phyloP scores from a whole-genome alignment of 768 basidiomycete species.

The Mycena venus region DNA sequence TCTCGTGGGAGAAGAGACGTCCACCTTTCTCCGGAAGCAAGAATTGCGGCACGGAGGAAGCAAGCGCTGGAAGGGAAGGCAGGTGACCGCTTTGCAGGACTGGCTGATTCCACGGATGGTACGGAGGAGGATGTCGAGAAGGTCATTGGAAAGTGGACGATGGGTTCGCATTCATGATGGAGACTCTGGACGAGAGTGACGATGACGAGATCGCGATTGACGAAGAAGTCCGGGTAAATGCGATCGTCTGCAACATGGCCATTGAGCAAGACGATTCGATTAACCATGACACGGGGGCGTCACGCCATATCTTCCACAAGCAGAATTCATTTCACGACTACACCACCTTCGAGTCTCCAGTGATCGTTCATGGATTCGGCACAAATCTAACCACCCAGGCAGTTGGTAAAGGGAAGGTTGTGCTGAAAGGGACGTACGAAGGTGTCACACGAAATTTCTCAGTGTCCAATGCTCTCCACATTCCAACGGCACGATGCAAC shows the following conservation, averaged over 20 bases:
- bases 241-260: neutral
- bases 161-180: neutral
- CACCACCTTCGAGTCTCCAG: neutral
- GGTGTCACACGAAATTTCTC: neutral
- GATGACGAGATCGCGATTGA: conserved; percentile 14
- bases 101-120: conserved; percentile 18
- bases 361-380: conserved; percentile 20
- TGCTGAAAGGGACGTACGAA: conserved; percentile 1
- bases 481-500: conserved; percentile 20
- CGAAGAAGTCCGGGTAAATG: conserved; percentile 8
- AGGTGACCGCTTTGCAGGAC: conserved; percentile 12
- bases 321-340: conserved; percentile 16
- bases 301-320: conserved; percentile 24
- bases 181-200: neutral
- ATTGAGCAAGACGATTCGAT: neutral
- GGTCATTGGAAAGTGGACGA: neutral
- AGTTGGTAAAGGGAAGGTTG: conserved; percentile 22
- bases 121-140: neutral
- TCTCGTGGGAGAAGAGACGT: conserved; percentile 8
- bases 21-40: conserved; percentile 21
- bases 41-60: neutral
- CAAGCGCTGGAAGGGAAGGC: neutral
- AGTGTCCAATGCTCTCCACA: conserved; percentile 7
- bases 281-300: conserved; percentile 31
- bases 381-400: conserved; percentile 17